Percentiles rank a stretch among this genome's conserved stretches.
These are phyloP conservation scores for Lepiota subincarnata DNA, from an alignment of 768 basidiomycete genomes.

Conservation along the genomic window DNA sequence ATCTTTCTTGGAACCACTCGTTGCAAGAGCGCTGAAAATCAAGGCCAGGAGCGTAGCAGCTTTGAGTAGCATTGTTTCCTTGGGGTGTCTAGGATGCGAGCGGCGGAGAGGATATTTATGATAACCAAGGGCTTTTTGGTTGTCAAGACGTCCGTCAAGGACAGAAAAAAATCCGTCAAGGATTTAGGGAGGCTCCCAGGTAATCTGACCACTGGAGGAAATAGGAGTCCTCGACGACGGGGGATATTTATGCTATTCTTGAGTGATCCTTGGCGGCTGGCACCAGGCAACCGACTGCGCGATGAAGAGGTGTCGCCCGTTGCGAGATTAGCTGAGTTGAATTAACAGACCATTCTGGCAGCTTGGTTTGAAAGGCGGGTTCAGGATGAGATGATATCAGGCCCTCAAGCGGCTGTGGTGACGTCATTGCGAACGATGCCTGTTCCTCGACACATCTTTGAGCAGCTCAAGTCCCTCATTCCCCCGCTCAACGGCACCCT, in stretches of 20 bases:
- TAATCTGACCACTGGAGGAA: constrained; percentile 8
- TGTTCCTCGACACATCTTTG: constrained; percentile 54
- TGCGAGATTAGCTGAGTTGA: too few species aligned
- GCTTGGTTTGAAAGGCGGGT: too few species aligned
- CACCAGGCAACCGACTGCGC: too few species aligned
- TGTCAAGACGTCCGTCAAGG: constrained; percentile 4
- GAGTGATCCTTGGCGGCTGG: not conserved
- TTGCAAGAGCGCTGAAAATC: not conserved
- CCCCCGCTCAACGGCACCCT: constrained; percentile 86
- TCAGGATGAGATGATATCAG: too few species aligned
- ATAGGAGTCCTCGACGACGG: not conserved
- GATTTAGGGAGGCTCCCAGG: constrained; percentile 1
- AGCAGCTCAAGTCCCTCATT: constrained; percentile 77
- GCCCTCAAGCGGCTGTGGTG: too few species aligned
- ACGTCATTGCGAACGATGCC: constrained; percentile 41
- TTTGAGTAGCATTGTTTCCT: not conserved
- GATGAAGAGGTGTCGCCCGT: too few species aligned
- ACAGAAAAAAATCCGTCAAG: constrained; percentile 10
- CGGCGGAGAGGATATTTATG: not conserved
- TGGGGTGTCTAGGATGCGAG: not conserved
- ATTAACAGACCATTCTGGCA: too few species aligned
- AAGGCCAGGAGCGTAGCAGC: not conserved
- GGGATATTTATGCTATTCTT: not conserved
- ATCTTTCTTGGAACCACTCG: not conserved
- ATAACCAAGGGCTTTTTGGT: constrained; percentile 5